Percentiles rank a stretch among this genome's conserved stretches.
phyloP scores from a whole-genome alignment of 176 grass and related monocot genomes.

The Phoenix roebelenii region DNA sequence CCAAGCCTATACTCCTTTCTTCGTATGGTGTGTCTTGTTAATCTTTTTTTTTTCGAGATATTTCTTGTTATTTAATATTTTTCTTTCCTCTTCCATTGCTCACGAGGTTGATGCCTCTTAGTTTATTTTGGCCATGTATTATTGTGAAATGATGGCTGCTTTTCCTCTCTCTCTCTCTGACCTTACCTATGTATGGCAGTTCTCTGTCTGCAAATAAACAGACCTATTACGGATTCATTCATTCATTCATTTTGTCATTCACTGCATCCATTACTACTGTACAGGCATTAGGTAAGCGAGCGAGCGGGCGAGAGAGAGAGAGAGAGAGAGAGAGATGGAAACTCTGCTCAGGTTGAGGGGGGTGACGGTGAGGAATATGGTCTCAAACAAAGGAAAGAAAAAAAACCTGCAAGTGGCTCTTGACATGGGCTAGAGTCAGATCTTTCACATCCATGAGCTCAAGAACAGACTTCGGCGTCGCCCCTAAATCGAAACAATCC shows the following conservation, averaged over 20 bases:
- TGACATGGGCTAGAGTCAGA: constrained; percentile 49
- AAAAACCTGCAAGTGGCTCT: constrained; percentile 43
- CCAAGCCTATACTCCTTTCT: not conserved
- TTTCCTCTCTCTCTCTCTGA: constrained; percentile 3
- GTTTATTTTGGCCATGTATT: not conserved
- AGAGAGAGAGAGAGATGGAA: not conserved
- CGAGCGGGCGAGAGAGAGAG: not conserved
- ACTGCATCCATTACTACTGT: not conserved
- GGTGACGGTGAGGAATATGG: no score
- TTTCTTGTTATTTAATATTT: not conserved
- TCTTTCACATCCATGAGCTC: constrained; percentile 54
- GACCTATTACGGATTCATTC: constrained; percentile 11
- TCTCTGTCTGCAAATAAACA: not conserved
- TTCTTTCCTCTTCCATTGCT: not conserved
- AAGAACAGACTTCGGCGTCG: constrained; percentile 43
- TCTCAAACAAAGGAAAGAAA: not conserved
- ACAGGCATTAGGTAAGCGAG: not conserved
- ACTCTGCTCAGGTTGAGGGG: no score
- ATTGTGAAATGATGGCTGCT: constrained; percentile 28
- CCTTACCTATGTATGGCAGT: not conserved
- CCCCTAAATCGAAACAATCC: constrained; percentile 14
- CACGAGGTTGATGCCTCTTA: constrained; percentile 17
- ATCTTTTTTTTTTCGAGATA: not conserved
- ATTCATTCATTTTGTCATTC: constrained; percentile 5
- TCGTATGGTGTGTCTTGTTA: not conserved